Evolutionary conservation across 441 rosid genomes (phyloP).

Genomic region (Gossypium davidsonii): DNA sequence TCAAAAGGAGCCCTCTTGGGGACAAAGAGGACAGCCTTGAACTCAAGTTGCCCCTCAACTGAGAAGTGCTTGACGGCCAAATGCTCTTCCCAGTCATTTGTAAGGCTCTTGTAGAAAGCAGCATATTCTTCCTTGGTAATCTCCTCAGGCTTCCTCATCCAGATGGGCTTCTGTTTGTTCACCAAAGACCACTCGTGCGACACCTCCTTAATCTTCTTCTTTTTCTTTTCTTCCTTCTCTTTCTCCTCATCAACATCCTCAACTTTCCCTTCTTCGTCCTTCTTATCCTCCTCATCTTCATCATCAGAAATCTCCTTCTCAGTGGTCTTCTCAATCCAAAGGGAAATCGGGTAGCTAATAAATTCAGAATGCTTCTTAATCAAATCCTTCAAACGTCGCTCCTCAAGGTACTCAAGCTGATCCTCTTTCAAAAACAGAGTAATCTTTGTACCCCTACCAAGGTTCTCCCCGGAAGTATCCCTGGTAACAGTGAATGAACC

Average conservation of each 20-base stretch:
- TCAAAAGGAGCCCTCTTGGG: constrained; percentile 59
- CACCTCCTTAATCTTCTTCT: constrained; percentile 71
- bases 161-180: constrained; percentile 72
- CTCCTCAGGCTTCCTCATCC: constrained; percentile 76
- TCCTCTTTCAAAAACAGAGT: constrained; percentile 60
- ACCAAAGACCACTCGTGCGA: constrained; percentile 61
- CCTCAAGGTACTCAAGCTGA: constrained; percentile 67
- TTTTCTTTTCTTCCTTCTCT: constrained; percentile 65
- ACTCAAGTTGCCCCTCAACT: constrained; percentile 68
- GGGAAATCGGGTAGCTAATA: constrained; percentile 60
- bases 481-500: constrained; percentile 64
- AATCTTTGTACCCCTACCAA: constrained; percentile 66
- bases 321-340: constrained; percentile 63
- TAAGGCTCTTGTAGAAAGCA: constrained; percentile 70
- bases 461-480: constrained; percentile 48
- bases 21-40: constrained; percentile 61
- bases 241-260: constrained; percentile 70
- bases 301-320: constrained; percentile 74
- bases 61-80: constrained; percentile 65
- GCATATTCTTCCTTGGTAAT: constrained; percentile 63
- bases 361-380: constrained; percentile 68
- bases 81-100: constrained; percentile 76
- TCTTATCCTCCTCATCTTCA: constrained; percentile 65
- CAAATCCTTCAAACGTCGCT: constrained; percentile 58
- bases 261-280: constrained; percentile 67